phyloP scores from a whole-genome alignment of 75 land plant species.

The Pseudotsuga menziesii region DNA sequence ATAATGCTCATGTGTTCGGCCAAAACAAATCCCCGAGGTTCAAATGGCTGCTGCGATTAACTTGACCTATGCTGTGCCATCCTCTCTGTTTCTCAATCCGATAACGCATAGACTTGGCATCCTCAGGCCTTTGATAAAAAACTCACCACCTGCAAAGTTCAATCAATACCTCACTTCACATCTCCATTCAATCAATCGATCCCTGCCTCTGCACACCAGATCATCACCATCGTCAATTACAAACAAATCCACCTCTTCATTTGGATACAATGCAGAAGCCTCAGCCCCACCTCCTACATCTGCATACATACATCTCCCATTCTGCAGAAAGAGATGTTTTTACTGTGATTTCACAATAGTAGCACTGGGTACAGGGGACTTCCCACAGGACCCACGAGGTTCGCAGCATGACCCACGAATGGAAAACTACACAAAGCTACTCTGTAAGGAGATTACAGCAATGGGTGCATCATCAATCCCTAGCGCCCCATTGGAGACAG shows the following conservation, averaged over 20 bases:
- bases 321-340: constrained; percentile 90
- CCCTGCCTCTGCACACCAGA: background rate
- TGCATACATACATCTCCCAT: constrained; percentile 92
- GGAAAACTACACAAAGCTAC: constrained; percentile 45
- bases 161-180: background rate
- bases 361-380: constrained; percentile 68
- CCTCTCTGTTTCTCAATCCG: background rate
- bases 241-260: background rate
- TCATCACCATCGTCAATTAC: too few species aligned
- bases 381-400: background rate
- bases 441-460: constrained; percentile 65
- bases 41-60: background rate
- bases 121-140: background rate
- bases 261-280: background rate
- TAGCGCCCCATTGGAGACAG: constrained; percentile 56
- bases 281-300: constrained; percentile 45
- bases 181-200: background rate
- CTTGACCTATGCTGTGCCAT: background rate
- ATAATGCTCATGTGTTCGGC: too few species aligned
- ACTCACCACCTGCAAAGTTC: background rate
- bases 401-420: constrained; percentile 55
- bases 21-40: too few species aligned
- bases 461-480: constrained; percentile 6
- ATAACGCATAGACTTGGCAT: background rate
- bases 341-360: constrained; percentile 98